Percentiles rank a stretch among this genome's conserved stretches.
Conservation (phyloP, 169 alveolate species). For the Cryptosporidium meleagridis region DNA sequence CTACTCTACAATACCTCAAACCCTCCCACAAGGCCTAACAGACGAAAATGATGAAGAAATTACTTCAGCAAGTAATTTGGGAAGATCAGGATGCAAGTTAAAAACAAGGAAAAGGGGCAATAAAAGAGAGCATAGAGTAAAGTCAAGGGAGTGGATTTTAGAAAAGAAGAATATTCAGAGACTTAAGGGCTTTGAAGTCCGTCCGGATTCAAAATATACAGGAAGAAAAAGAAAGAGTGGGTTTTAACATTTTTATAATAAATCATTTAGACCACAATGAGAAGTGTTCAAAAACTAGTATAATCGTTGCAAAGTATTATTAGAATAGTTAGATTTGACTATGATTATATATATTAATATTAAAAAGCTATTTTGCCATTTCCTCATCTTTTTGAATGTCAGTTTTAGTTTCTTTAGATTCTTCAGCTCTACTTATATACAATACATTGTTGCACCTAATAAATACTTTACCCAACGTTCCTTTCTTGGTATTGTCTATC, state of each 20-base stretch:
- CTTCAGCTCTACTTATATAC: slow-evolving; percentile 86
- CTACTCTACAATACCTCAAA: slow-evolving; percentile 77
- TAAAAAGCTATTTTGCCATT: not conserved
- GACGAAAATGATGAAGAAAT: slow-evolving; percentile 77
- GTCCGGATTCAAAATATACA: slow-evolving; percentile 94
- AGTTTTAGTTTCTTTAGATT: slow-evolving; percentile 76
- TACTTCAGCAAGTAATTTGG: slow-evolving; percentile 46
- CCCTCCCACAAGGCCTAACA: slow-evolving; percentile 77
- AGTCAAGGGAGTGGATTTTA: slow-evolving; percentile 89
- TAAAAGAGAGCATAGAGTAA: slow-evolving; percentile 75
- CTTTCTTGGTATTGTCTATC: slow-evolving; percentile 91
- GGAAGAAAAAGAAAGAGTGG: slow-evolving; percentile 92
- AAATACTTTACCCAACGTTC: slow-evolving; percentile 89
- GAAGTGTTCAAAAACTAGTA: not conserved
- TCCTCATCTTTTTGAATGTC: not conserved
- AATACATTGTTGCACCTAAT: slow-evolving; percentile 89
- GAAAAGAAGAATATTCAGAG: slow-evolving; percentile 93
- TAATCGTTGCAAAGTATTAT: not conserved
- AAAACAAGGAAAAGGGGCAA: slow-evolving; percentile 40
- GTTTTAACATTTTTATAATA: slow-evolving; percentile 73
- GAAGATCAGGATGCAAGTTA: slow-evolving; percentile 14
- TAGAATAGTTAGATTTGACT: not conserved
- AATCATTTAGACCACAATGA: not conserved
- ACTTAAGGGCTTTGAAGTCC: slow-evolving; percentile 89
- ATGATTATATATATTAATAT: not conserved